Evolutionary conservation across 345 rosid genomes (phyloP), one percentile per base, ranked within the genome.

Genomic region (Syzygium grande): DNA sequence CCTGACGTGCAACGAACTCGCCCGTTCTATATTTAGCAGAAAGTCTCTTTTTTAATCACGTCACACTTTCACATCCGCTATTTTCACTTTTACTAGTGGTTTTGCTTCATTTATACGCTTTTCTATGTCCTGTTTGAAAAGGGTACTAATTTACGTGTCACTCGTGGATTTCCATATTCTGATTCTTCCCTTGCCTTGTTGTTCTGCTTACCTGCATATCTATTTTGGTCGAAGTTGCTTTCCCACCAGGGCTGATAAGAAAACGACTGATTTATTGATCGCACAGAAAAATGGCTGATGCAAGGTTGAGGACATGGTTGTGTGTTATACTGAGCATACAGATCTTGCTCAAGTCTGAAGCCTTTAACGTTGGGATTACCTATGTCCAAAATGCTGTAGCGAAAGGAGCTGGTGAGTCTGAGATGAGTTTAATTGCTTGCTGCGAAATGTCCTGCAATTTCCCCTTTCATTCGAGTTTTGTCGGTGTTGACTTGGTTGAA

Each of bases 391-490:
- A 88, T 90, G 99, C 97, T 30, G 96, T 94, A 15, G 93, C 94
- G 11, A 95, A 92, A 91, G 99, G 99, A 89, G 99, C 98, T 53
- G 99, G 99, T 97, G 87, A 91, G 93, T 53, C 77, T 49, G 11
- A 38, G 49, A 73, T 34, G 49, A 73, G 38, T 34, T 34, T 73
- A 38, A 38, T 34, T 73, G 49, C 49, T 38, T 19, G 2, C 80
- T 19, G 46, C 25, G 23, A 73, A 73, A 73, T 73, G 80, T 19
- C 80, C 25, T 73, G 25, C 25, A 43, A 59, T 85, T 43, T n/a
- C 61, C 78, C 29, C 79, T 55, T 85, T 17, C n/a, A 51, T 84
- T 27, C 5, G 21, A 61, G 49, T 52, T 34, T 85, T 30, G 11
- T 73, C 80, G 34, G 27, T 73, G 80, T 34, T 73, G 25, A 73